phyloP scores from a whole-genome alignment of 2,329 filamentous ascomycete genomes.

The Samsoniella hepiali region DNA sequence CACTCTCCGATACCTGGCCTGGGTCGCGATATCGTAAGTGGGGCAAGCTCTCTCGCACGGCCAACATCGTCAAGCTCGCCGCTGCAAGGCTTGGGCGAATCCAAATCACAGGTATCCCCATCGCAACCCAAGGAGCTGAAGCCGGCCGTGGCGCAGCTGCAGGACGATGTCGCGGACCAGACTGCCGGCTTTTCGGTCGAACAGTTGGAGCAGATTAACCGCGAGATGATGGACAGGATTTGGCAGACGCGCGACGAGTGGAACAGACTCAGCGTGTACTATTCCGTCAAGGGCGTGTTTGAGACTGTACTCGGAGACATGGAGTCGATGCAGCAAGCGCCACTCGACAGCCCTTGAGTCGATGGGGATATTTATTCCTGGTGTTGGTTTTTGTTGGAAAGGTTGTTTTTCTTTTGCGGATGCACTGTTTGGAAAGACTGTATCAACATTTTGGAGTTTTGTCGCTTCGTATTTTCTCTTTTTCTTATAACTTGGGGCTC shows the following conservation, averaged over 20 bases:
- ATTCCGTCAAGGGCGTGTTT: slow-evolving; percentile 64
- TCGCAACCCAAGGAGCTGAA: slow-evolving; percentile 47
- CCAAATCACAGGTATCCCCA: slow-evolving; percentile 23
- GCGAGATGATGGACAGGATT: slow-evolving; percentile 83
- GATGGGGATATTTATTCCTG: neutral
- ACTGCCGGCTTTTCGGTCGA: slow-evolving; percentile 83
- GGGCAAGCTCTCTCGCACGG: slow-evolving; percentile 31
- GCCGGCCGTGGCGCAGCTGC: slow-evolving; percentile 52
- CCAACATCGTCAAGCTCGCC: slow-evolving; percentile 39
- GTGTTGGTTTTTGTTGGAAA: neutral
- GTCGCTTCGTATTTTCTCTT: neutral
- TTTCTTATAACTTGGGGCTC: neutral
- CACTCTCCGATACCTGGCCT: slow-evolving; percentile 57
- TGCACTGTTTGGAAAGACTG: slow-evolving; percentile 16
- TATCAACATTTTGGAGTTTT: slow-evolving; percentile 15
- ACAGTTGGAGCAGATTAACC: slow-evolving; percentile 90
- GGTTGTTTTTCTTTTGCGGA: slow-evolving; percentile 19
- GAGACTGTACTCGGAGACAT: slow-evolving; percentile 73
- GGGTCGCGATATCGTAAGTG: slow-evolving; percentile 33
- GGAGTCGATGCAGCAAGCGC: slow-evolving; percentile 44
- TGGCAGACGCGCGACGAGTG: slow-evolving; percentile 78
- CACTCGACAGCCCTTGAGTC: slow-evolving; percentile 7
- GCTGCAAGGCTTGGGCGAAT: slow-evolving; percentile 4
- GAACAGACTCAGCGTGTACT: slow-evolving; percentile 74
- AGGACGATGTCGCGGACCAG: slow-evolving; percentile 59